phyloP scores from a whole-genome alignment of 2,329 filamentous ascomycete genomes.

The Volutella citrinella region DNA sequence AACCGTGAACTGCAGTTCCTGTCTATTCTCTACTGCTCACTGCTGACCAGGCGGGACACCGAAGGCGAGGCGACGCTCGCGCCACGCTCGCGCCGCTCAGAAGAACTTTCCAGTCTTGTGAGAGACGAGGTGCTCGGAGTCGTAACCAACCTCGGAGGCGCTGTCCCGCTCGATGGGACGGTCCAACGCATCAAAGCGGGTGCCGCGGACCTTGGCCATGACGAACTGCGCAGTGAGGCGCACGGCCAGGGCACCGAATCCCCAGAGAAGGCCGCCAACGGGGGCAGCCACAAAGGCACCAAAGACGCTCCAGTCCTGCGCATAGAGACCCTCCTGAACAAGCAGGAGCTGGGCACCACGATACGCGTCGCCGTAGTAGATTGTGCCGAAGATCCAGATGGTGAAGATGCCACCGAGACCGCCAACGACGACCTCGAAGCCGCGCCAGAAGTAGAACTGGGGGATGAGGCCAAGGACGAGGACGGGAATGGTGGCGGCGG shows the following conservation, averaged over 20 bases:
- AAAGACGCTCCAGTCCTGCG: constrained; percentile 76
- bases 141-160: constrained; percentile 28
- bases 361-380: constrained; percentile 69
- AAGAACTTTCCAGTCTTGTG: constrained; percentile 54
- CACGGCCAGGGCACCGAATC: constrained; percentile 57
- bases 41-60: no score
- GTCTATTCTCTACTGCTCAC: no score
- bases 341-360: constrained; percentile 67
- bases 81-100: no score
- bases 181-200: constrained; percentile 66
- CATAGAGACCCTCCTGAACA: constrained; percentile 71
- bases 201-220: constrained; percentile 54
- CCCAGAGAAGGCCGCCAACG: constrained; percentile 71
- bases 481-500: constrained; percentile 71
- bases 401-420: constrained; percentile 74
- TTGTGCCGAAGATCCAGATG: constrained; percentile 76
- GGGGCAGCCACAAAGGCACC: constrained; percentile 81
- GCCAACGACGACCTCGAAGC: constrained; percentile 76
- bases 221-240: constrained; percentile 59
- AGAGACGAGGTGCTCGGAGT: constrained; percentile 20
- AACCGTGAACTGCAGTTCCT: no score
- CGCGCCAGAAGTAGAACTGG: constrained; percentile 72
- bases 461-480: constrained; percentile 70
- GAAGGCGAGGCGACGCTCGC: no score
- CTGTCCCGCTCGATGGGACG: constrained; percentile 36